Percentiles rank a stretch among this genome's conserved stretches.
These are phyloP conservation scores for Solanum ossicruentum DNA, from an alignment of 257 asterid genomes.

Conservation along the genomic window DNA sequence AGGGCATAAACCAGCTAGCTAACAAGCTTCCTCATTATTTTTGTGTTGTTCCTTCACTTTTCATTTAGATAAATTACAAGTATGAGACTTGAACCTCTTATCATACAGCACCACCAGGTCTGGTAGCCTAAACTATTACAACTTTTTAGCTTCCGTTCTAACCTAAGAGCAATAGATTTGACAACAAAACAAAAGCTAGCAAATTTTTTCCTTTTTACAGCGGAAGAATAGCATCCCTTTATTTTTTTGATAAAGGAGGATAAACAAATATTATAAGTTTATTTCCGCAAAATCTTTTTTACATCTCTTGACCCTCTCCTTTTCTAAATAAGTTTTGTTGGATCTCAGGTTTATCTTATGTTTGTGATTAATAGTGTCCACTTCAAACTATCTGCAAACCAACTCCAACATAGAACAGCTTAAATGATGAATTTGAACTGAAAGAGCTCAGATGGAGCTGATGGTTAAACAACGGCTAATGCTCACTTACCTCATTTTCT, in stretches of 20 bases:
- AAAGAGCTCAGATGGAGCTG: neutral
- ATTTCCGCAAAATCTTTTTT: neutral
- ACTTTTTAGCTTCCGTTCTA: neutral
- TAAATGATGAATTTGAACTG: neutral
- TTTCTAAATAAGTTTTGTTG: neutral
- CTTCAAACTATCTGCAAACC: neutral
- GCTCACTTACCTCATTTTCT: slow-evolving; percentile 60
- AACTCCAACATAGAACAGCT: neutral
- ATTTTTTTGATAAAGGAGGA: neutral
- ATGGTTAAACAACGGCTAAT: neutral
- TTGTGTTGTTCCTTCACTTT: neutral
- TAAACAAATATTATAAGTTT: neutral
- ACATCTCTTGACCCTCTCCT: neutral
- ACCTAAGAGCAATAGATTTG: neutral
- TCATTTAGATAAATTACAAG: neutral
- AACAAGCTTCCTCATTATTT: neutral
- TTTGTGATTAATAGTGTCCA: neutral
- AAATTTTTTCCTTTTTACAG: neutral
- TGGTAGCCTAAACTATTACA: neutral
- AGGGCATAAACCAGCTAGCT: neutral
- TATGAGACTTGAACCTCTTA: neutral
- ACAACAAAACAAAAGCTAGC: neutral
- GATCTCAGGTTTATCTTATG: neutral
- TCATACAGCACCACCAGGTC: neutral
- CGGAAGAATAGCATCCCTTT: neutral